phyloP scores from a whole-genome alignment of 257 asterid genomes.

The Plantago elongata region DNA sequence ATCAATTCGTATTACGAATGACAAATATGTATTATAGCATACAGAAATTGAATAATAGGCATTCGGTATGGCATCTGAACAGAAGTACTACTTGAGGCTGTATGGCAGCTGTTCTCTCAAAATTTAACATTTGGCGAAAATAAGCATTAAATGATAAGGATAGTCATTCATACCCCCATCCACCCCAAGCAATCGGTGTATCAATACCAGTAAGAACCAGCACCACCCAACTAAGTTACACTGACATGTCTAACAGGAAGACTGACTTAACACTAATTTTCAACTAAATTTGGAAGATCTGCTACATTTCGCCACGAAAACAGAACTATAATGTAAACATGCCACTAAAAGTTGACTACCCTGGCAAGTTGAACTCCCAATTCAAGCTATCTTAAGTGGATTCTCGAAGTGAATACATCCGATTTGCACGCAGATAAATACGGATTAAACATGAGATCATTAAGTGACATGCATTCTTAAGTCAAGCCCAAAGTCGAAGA shows the following conservation, averaged over 20 bases:
- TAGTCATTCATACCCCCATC: too few relatives aligned
- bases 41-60: neutral
- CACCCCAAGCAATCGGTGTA: too few relatives aligned
- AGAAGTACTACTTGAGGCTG: neutral
- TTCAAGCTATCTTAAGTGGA: neutral
- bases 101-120: neutral
- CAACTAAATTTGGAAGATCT: too few relatives aligned
- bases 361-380: neutral
- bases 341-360: too few relatives aligned
- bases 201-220: too few relatives aligned
- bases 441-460: neutral
- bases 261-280: too few relatives aligned
- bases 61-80: too few relatives aligned
- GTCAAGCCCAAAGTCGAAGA: too few relatives aligned
- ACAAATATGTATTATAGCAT: constrained; percentile 3
- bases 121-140: neutral
- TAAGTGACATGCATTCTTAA: constrained; percentile 6
- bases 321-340: too few relatives aligned
- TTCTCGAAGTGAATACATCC: constrained; percentile 9
- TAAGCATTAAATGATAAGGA: neutral
- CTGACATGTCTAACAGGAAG: too few relatives aligned
- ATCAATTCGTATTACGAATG: neutral
- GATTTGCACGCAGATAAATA: neutral
- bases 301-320: too few relatives aligned
- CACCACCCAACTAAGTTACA: too few relatives aligned